Evolutionary conservation across 2,329 filamentous ascomycete genomes (phyloP), one percentile per base, ranked within the genome.

Genomic region (Diaporthe eres): DNA sequence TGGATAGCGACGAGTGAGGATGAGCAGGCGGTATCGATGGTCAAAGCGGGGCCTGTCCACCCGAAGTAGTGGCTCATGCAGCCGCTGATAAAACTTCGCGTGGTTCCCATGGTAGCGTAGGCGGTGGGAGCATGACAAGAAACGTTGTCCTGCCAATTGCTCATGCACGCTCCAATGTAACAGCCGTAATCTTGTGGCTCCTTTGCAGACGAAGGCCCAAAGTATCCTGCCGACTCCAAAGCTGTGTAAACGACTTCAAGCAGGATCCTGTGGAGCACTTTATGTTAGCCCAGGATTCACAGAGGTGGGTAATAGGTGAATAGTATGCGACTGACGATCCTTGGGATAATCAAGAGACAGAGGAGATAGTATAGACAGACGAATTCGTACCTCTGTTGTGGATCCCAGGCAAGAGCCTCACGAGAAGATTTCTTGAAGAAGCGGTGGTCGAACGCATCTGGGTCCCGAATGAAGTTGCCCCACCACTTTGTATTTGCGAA

Each of bases 131-230:
- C 58, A 49, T 87, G 80, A 42, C 82, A 83, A 1, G 81, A 81
- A 1, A 86, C 77, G 68, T 88, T 87, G 63, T 87, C 83, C 75
- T 88, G 88, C 68, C 88, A 1, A 86, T 77, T 49, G 22, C 19
- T 49, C 1, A 22, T 19, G 47, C 19, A 22, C 17, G 19, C 47
- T 8, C 47, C 47, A 9, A 49, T n/a, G 19, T 49, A 49, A 8
- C 47, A 49, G 19, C 47, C 47, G 19, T 49, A 49, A 22, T 49
- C 47, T 3, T 49, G 17, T 22, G 19, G 17, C 8, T 22, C 19
- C 2, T 19, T 22, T 22, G 47, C 8, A 6, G 47, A 49, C 7
- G 47, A 9, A 22, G 47, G 47, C 6, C 47, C 47, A 15, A 49
- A 49, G 19, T 49, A 49, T 49, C 47, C 47, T 49, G 47, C 17